Base-by-base conservation (phyloP, 1,284 basidiomycete genomes). In the Leccinum laetum region DNA sequence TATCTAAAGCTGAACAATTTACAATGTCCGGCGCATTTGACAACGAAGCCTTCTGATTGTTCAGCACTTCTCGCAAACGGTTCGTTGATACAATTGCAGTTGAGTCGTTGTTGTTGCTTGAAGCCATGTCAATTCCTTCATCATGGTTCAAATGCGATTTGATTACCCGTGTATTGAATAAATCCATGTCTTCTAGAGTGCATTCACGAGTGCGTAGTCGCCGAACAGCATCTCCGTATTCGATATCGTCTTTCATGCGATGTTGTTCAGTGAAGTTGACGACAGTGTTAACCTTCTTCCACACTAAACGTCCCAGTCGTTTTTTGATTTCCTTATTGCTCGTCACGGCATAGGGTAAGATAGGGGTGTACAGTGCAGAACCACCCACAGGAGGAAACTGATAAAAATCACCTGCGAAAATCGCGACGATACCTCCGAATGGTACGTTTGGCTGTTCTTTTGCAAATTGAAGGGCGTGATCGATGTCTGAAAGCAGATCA, bases 211-310 rank as follows among this genome's bases (percentile, higher is more conserved):
- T 61, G 18, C 72, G 5, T 11, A 78, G 59, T 0, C 65, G 53
- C 2, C 60, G 24, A 2, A 77, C 73, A 2, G 75, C 72, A 7
- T 39, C 65, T n/a, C 60, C 72, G 71, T 77, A 79, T 18, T 70
- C 71, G 4, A 57, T 37, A 67, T 78, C 77, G 7, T 21, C 14
- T 35, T 71, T 69, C 75, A 78, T 78, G 8, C 68, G 55, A n/a
- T 77, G 70, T 39, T 79, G 77, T 37, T 78, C 71, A 2, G 26
- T 65, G 0, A 78, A 57, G 7, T 67, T 64, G 2, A 79, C 63
- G 0, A 76, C 72, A 1, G 61, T 65, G 56, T 73, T 68, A 0
- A 79, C 58, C 0, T 60, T 64, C 37, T 74, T 74, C 74, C 77
- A 79, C 1, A 75, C 73, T 16, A 77, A 18, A 9, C 69, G 14